Percentiles rank a stretch among this genome's conserved stretches.
Evolutionary conservation across 2,329 filamentous ascomycete genomes (phyloP).

Genomic region (Xylariales sp.): DNA sequence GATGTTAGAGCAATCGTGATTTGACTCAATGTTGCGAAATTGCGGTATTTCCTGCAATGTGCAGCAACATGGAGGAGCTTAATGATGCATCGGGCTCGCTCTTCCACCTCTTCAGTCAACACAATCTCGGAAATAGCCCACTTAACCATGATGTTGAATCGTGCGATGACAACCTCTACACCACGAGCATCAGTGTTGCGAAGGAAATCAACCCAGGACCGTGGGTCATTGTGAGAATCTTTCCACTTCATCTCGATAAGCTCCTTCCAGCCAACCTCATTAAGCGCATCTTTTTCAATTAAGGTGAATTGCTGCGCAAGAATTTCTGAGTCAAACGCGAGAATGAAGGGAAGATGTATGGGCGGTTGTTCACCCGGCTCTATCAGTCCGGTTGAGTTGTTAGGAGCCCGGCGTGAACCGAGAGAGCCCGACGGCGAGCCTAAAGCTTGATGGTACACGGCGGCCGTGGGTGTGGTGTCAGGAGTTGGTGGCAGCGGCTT

Average conservation of each 20-base stretch:
- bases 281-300: slow-evolving; percentile 86
- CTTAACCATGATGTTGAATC: slow-evolving; percentile 90
- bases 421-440: slow-evolving; percentile 49
- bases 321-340: slow-evolving; percentile 82
- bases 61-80: slow-evolving; percentile 85
- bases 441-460: slow-evolving; percentile 52
- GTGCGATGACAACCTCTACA: slow-evolving; percentile 84
- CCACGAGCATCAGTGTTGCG: slow-evolving; percentile 77
- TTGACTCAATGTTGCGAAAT: slow-evolving; percentile 87
- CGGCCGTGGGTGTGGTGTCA: slow-evolving; percentile 59
- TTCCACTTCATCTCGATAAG: slow-evolving; percentile 87
- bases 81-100: slow-evolving; percentile 80
- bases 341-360: slow-evolving; percentile 80
- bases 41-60: slow-evolving; percentile 79
- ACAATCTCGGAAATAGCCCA: slow-evolving; percentile 86
- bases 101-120: slow-evolving; percentile 76
- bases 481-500: slow-evolving; percentile 64
- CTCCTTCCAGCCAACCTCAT: slow-evolving; percentile 90
- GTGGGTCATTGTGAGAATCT: slow-evolving; percentile 71
- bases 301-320: slow-evolving; percentile 86
- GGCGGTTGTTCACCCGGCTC: slow-evolving; percentile 55
- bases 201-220: slow-evolving; percentile 86
- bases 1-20: slow-evolving; percentile 81
- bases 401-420: slow-evolving; percentile 52
- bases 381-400: slow-evolving; percentile 50